These are phyloP conservation scores for Catunica adiposa DNA, from an alignment of 2,329 filamentous ascomycete genomes.

Conservation along the genomic window DNA sequence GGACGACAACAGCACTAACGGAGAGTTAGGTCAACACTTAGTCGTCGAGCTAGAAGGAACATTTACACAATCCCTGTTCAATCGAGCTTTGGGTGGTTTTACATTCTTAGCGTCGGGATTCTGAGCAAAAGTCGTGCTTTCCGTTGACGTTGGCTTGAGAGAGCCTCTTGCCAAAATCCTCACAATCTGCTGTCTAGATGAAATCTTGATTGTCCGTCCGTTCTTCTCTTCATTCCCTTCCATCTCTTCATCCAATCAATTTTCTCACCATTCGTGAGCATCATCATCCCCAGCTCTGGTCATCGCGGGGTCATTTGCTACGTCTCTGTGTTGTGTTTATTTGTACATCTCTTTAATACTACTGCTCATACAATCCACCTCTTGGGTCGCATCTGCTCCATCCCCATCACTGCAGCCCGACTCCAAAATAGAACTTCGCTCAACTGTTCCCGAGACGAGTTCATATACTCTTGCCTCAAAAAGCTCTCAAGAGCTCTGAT, in stretches of 20 bases:
- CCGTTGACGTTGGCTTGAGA: conserved; percentile 1
- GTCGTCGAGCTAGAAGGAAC: not conserved
- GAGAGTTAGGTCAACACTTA: not conserved
- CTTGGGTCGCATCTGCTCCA: not conserved
- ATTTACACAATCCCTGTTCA: conserved; percentile 8
- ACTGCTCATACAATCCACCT: not conserved
- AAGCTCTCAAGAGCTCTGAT: not conserved
- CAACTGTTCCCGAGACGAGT: not conserved
- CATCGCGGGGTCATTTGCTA: conserved; percentile 11
- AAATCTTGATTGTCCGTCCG: conserved; percentile 4
- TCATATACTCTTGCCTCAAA: not conserved
- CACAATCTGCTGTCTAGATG: conserved; percentile 5
- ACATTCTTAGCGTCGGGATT: conserved; percentile 5
- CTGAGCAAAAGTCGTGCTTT: conserved; percentile 7
- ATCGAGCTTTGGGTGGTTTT: not conserved
- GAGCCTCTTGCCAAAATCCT: conserved; percentile 13
- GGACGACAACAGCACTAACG: not conserved
- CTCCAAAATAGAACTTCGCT: not conserved
- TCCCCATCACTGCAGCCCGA: not conserved
- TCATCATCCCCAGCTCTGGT: conserved; percentile 13
- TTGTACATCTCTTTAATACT: conserved; percentile 14
- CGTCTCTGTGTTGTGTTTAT: conserved; percentile 13
- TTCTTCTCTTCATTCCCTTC: not conserved
- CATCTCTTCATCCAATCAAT: not conserved
- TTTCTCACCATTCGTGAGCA: conserved; percentile 5